phyloP scores from a whole-genome alignment of 306 rosid genomes.

The Prinsepia uniflora region DNA sequence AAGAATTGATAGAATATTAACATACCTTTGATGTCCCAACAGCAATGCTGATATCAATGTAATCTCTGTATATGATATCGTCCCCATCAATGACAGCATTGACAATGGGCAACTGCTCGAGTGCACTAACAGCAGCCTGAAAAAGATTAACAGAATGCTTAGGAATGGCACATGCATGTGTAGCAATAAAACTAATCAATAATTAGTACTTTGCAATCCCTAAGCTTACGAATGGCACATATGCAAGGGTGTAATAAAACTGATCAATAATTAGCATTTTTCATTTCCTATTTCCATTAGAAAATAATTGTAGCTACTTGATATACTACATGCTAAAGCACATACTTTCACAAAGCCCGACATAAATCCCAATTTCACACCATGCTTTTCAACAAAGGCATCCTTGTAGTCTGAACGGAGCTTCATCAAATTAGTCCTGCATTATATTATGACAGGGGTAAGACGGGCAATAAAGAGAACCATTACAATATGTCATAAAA shows the following conservation, averaged over 20 bases:
- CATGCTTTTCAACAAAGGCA: constrained; percentile 54
- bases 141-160: constrained; percentile 16
- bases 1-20: background rate
- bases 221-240: no score
- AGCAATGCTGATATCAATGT: constrained; percentile 60
- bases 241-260: background rate
- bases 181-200: background rate
- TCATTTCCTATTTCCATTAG: constrained; percentile 1
- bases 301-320: background rate
- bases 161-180: background rate
- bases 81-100: constrained; percentile 72
- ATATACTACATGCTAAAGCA: constrained; percentile 10
- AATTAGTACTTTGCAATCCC: background rate
- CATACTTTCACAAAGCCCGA: constrained; percentile 57
- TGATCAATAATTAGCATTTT: background rate
- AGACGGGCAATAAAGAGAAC: background rate
- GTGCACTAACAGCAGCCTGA: constrained; percentile 63
- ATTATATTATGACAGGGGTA: constrained; percentile 12
- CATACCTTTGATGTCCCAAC: constrained; percentile 61
- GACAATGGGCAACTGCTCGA: constrained; percentile 48
- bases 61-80: constrained; percentile 59
- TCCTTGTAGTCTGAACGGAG: constrained; percentile 60
- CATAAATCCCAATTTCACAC: constrained; percentile 60
- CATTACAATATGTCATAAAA: background rate
- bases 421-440: constrained; percentile 67